Evolutionary conservation across 1,284 basidiomycete species (phyloP).

Genomic region (Pseudozyma hubeiensis): DNA sequence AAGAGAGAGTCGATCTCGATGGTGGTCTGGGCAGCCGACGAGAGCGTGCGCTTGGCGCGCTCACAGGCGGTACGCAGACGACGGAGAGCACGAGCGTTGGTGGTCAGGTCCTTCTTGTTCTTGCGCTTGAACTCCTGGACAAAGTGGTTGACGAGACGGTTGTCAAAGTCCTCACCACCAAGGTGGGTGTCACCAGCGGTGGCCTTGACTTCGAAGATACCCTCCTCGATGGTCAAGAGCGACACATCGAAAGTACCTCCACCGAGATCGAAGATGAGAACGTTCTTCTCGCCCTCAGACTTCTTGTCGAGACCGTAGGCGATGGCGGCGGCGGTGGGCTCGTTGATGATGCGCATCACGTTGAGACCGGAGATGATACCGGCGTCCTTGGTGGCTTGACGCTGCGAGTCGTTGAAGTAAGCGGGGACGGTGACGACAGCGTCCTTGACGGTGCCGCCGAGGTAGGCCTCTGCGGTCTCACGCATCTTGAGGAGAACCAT

Average conservation of each 20-base stretch:
- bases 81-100: slow-evolving; percentile 93
- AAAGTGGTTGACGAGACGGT: slow-evolving; percentile 94
- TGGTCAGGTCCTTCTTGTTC: slow-evolving; percentile 95
- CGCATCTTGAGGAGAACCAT: slow-evolving; percentile 99
- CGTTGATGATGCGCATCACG: slow-evolving; percentile 96
- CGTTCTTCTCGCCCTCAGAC: slow-evolving; percentile 86
- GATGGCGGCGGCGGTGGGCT: slow-evolving; percentile 93
- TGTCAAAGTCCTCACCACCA: slow-evolving; percentile 99
- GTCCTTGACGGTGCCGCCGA: slow-evolving; percentile 82
- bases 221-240: slow-evolving; percentile 95
- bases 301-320: slow-evolving; percentile 92
- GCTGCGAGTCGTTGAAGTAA: slow-evolving; percentile 98
- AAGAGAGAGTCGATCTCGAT: slow-evolving; percentile 98
- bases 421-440: slow-evolving; percentile 91
- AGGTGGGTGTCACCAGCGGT: slow-evolving; percentile 99
- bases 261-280: slow-evolving; percentile 96
- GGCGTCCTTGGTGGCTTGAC: slow-evolving; percentile 94
- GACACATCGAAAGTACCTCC: slow-evolving; percentile 99
- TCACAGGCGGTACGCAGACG: slow-evolving; percentile 98
- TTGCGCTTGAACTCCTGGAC: slow-evolving; percentile 98
- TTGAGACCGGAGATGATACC: slow-evolving; percentile 89
- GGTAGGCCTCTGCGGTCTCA: slow-evolving; percentile 96
- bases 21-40: slow-evolving; percentile 93
- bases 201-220: slow-evolving; percentile 99
- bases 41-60: slow-evolving; percentile 98